These are phyloP conservation scores for Allomyces arbusculus DNA, from an alignment of 192 early-diverging fungal species.

Conservation along the genomic window DNA sequence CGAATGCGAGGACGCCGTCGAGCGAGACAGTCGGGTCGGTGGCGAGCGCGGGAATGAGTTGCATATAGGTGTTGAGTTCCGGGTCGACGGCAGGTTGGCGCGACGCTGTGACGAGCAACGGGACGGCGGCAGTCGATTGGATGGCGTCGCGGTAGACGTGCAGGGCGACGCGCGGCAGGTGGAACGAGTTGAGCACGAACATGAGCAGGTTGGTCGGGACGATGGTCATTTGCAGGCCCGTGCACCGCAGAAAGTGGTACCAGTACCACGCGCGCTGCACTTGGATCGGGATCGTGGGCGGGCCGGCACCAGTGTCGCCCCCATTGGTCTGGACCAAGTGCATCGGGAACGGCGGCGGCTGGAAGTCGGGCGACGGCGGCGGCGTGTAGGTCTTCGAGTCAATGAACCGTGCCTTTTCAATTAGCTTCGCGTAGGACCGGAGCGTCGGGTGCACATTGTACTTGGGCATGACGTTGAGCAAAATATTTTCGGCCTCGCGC, in stretches of 20 bases:
- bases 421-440: neutral
- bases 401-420: neutral
- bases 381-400: neutral
- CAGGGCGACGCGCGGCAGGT: neutral
- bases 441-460: neutral
- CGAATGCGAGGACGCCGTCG: neutral
- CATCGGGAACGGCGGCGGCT: neutral
- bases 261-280: neutral
- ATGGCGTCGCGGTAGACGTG: neutral
- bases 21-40: neutral
- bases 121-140: neutral
- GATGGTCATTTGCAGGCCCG: neutral
- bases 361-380: neutral
- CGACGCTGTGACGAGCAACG: neutral
- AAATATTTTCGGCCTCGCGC: neutral
- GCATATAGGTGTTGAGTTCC: neutral
- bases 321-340: neutral
- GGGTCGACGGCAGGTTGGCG: neutral
- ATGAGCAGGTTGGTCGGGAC: neutral
- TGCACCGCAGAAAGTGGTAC: neutral
- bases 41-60: neutral
- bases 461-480: neutral
- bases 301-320: neutral
- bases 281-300: neutral
- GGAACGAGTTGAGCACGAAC: neutral